Conservation (phyloP, 1,284 basidiomycete species). For the Sporisorium exsertum region DNA sequence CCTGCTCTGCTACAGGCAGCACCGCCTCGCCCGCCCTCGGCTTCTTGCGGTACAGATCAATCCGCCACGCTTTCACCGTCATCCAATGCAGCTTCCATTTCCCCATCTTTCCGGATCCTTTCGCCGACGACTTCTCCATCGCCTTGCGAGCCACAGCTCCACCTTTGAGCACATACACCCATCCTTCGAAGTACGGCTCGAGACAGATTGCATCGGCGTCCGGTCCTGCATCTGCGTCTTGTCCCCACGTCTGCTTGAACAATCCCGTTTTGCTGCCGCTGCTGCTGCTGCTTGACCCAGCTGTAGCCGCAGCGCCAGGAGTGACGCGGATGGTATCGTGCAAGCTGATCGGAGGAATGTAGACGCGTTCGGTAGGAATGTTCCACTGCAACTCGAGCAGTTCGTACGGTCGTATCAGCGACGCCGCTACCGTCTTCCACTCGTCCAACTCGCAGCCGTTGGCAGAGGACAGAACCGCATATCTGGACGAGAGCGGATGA, state of each 20-base stretch:
- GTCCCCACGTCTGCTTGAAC: constrained; percentile 7
- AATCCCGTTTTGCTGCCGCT: constrained; percentile 1
- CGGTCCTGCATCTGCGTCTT: constrained; percentile 14
- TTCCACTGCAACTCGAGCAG: constrained; percentile 56
- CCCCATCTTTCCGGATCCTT: constrained; percentile 18
- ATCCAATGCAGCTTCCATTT: constrained; percentile 61
- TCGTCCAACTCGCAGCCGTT: constrained; percentile 57
- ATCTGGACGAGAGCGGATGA: constrained; percentile 47
- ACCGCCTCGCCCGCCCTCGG: constrained; percentile 29
- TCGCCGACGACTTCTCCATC: constrained; percentile 4
- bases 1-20: constrained; percentile 24
- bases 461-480: constrained; percentile 44
- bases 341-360: constrained; percentile 33
- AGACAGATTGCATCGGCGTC: constrained; percentile 22
- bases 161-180: constrained; percentile 57
- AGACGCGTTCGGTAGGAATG: constrained; percentile 47
- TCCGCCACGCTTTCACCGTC: constrained; percentile 46
- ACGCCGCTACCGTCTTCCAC: constrained; percentile 54
- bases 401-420: constrained; percentile 51
- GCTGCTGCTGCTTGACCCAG: background rate
- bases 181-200: constrained; percentile 58
- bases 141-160: constrained; percentile 20
- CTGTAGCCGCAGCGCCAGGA: background rate
- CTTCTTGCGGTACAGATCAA: constrained; percentile 51
- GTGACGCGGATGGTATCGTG: constrained; percentile 10